Base-by-base conservation (phyloP, 306 rosid genomes). In the Vachellia collinsii region DNA sequence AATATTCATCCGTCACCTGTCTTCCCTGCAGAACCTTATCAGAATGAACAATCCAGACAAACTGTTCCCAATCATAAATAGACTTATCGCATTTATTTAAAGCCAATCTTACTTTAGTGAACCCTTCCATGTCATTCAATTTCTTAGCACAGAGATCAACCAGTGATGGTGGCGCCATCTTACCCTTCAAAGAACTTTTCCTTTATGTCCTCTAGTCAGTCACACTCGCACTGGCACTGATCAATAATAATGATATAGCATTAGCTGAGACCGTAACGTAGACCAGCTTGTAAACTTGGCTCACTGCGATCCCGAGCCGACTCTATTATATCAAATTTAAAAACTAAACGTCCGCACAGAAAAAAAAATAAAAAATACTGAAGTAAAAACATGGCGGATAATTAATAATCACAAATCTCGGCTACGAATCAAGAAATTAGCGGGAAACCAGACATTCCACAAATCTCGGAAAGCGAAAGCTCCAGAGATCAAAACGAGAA, bases 101-200 rank as follows among this genome's bases (percentile, higher is more conserved):
- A 69, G 37, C 12, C 1, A 36, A 69, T 69, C 74, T 70, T 70
- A 70, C 74, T 70, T 43, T 70, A 44, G 74, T 44, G 43, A 38
- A 43, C n/a, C 11, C 5, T 50, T 70, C 74, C 56, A 43, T 56
- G 44, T 70, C 34, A 56, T 12, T 70, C 34, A 29, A 2, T 6
- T 22, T 53, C n/a, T 22, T 4, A 43, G 44, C 2, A 43, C 74
- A 70, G 3, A 69, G 74, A 44, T 70, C 74, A 70, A 70, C 39
- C 54, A 70, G 38, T 44, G 74, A 44, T 13, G 34, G 34, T 29
- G 11, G 19, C 54, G 13, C 54, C 74, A 43, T 70, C 54, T 42
- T 22, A 20, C 38, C 29, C 54, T 29, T 38, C 5, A 20, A 29
- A 48, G 11, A 67, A 38, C 68, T 46, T 43, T 69, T 5, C 54